Evolutionary conservation across 352 stramenopile species (phyloP), one percentile per base, ranked within the genome.

Genomic region (Elongisporangium prolatum): DNA sequence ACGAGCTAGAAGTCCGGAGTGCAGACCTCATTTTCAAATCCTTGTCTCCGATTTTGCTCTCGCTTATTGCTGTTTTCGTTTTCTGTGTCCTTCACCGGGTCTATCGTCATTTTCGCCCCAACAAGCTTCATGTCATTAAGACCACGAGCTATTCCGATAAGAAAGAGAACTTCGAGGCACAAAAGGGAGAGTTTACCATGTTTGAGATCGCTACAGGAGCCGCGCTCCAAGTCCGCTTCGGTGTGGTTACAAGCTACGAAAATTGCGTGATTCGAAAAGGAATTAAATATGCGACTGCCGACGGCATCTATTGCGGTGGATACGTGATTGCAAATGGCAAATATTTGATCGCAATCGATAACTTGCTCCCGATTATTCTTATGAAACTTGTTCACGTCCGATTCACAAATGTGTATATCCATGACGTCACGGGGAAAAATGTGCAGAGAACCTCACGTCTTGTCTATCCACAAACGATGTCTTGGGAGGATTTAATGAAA

Each of bases 401-500:
- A 9, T 40, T 40, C 14, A 9, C 28, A 13, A 40, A 40, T 9
- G 28, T 40, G 4, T 40, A 40, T 40, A 40, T 40, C 28, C 28
- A 40, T 9, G 28, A 40, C 28, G 28, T 40, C 8, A 64, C 67
- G 10, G 67, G 44, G 9, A 68, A 57, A 4, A 61, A 40, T 20
- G 72, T 81, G 4, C 65, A 76, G 21, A 59, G 75, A 25, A 75
- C 63, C 16, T 69, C 72, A 47, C 69, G 72, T 3, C 64, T 81
- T 3, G 67, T 78, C 60, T 81, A 81, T 22, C 72, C 72, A 21
- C 38, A 72, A 16, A 81, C 69, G 0, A 67, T 81, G 52, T 69
- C 63, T 6, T 74, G 69, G 57, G 52, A 55, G 50, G 72, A 81
- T 51, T 38, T 81, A 7, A 18, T 65, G 0, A 63, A 70, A 6